Percentiles rank a stretch among this genome's conserved stretches.
These are phyloP conservation scores for Xylaria multiplex DNA, from an alignment of 2,329 filamentous ascomycete genomes.

Conservation along the genomic window DNA sequence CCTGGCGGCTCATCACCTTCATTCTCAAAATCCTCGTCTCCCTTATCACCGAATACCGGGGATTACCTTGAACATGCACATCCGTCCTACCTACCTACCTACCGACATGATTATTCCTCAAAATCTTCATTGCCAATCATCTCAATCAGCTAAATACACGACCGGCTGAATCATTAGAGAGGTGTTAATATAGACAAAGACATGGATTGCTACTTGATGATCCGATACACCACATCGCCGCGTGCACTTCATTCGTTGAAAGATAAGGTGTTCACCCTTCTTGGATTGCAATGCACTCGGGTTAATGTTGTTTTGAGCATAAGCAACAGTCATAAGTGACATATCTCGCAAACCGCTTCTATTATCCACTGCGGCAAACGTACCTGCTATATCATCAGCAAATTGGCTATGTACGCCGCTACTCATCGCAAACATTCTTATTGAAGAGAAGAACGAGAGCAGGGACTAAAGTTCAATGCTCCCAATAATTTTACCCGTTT, in stretches of 20 bases:
- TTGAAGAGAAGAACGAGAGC: neutral
- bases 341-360: neutral
- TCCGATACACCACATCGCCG: neutral
- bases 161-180: constrained; percentile 2
- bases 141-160: too few species aligned
- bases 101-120: neutral
- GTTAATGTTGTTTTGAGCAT: neutral
- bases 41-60: neutral
- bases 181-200: neutral
- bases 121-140: too few species aligned
- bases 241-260: neutral
- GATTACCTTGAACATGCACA: neutral
- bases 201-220: neutral
- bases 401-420: neutral
- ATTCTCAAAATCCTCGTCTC: neutral
- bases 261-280: too few species aligned
- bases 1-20: neutral
- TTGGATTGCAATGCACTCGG: neutral
- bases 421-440: neutral
- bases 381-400: neutral
- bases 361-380: neutral
- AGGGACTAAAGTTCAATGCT: neutral
- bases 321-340: neutral
- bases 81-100: neutral
- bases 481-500: neutral